These are phyloP conservation scores for Hibiscus tridactylites DNA, from an alignment of 345 rosid species.

Conservation along the genomic window DNA sequence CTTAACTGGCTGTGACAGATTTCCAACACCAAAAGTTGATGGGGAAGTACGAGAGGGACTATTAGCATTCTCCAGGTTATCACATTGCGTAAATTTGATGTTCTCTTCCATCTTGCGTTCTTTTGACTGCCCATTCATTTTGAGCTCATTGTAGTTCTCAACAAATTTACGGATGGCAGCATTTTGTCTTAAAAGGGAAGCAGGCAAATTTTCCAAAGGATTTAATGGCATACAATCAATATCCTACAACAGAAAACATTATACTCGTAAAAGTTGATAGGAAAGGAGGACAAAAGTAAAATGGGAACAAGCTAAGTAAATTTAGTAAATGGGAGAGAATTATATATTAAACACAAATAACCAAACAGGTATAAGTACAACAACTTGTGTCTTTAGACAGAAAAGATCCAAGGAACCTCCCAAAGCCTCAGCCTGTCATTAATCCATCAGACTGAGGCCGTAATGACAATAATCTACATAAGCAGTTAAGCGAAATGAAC, in stretches of 20 bases:
- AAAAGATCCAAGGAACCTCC: neutral
- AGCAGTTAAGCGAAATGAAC: neutral
- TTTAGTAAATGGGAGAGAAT: neutral
- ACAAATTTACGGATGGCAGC: constrained; percentile 29
- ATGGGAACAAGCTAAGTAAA: neutral
- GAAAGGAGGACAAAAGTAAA: neutral
- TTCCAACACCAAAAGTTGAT: constrained; percentile 27
- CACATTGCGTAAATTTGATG: constrained; percentile 31
- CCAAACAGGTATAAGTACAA: neutral
- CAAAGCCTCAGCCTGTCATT: neutral
- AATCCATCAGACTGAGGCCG: neutral
- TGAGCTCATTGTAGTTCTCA: constrained; percentile 43
- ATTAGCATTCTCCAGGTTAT: constrained; percentile 33
- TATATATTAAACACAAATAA: neutral
- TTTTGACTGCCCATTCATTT: constrained; percentile 37
- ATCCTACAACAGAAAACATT: constrained; percentile 46
- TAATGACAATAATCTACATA: neutral
- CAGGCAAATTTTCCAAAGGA: constrained; percentile 62
- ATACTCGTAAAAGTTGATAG: constrained; percentile 1
- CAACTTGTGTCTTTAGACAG: neutral
- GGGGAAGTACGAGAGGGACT: constrained; percentile 32
- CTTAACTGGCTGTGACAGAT: constrained; percentile 39
- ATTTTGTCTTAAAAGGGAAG: constrained; percentile 50
- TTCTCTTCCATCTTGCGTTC: constrained; percentile 41
- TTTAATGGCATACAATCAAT: constrained; percentile 77